phyloP scores from a whole-genome alignment of 140 eudicot species.

The Anethum foeniculum region DNA sequence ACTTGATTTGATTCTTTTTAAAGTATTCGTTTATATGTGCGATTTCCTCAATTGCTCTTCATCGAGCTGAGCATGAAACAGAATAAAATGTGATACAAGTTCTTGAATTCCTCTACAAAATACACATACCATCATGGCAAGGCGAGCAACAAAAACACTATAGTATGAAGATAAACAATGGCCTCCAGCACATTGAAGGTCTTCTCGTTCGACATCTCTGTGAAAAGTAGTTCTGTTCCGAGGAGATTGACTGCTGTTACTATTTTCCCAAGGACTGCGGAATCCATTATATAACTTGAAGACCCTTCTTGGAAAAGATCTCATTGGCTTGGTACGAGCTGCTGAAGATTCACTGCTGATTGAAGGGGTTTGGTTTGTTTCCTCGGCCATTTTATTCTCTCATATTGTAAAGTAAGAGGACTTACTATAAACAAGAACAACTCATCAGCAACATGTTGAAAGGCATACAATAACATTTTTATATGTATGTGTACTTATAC shows the following conservation, averaged over 20 bases:
- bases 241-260: conserved; percentile 23
- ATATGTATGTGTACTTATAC: too few relatives aligned
- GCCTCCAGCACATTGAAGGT: conserved; percentile 41
- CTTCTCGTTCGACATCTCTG: conserved; percentile 62
- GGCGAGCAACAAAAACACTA: conserved; percentile 92
- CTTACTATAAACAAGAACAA: conserved; percentile 18
- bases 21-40: not conserved
- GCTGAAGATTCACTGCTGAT: conserved; percentile 32
- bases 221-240: conserved; percentile 33
- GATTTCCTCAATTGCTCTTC: not conserved
- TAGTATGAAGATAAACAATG: conserved; percentile 72
- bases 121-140: conserved; percentile 78
- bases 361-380: conserved; percentile 14
- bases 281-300: conserved; percentile 27
- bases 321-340: conserved; percentile 28
- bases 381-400: conserved; percentile 29
- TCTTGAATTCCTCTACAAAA: too few relatives aligned
- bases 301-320: conserved; percentile 23
- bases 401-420: conserved; percentile 15
- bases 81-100: not conserved
- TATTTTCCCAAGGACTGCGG: conserved; percentile 32
- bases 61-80: too few relatives aligned
- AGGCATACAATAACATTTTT: not conserved
- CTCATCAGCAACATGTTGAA: conserved; percentile 24
- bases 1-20: not conserved